phyloP scores from a whole-genome alignment of 805 yeast species.

The Isabelozyma pseudorhagii region DNA sequence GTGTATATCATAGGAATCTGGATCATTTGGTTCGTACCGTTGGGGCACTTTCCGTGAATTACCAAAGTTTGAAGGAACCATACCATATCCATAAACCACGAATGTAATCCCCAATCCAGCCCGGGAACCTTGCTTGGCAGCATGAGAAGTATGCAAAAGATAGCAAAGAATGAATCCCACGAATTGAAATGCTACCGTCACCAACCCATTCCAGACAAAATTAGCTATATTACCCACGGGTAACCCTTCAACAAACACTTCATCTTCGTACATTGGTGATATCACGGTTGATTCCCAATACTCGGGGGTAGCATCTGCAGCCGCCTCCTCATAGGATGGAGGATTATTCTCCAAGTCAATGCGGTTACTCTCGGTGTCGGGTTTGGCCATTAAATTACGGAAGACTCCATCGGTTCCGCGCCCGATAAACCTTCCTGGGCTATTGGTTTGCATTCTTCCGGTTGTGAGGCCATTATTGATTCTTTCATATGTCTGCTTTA shows the following conservation, averaged over 20 bases:
- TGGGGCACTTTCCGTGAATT: conserved; percentile 31
- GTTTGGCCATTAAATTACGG: conserved; percentile 87
- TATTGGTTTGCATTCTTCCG: conserved; percentile 40
- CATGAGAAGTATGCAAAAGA: conserved; percentile 91
- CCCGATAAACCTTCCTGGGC: conserved; percentile 44
- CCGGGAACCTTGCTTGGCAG: conserved; percentile 92
- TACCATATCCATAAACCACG: conserved; percentile 54
- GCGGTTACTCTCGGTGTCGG: conserved; percentile 47
- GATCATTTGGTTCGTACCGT: conserved; percentile 30
- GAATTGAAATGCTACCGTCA: conserved; percentile 88
- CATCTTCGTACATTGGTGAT: conserved; percentile 79
- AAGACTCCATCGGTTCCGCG: conserved; percentile 84
- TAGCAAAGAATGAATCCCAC: conserved; percentile 91
- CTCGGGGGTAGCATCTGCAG: conserved; percentile 91
- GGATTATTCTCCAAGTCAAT: conserved; percentile 52
- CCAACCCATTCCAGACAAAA: conserved; percentile 85
- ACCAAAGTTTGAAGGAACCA: conserved; percentile 40
- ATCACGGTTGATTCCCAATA: conserved; percentile 92
- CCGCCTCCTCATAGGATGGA: conserved; percentile 93
- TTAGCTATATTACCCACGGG: conserved; percentile 93
- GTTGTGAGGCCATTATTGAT: conserved; percentile 39
- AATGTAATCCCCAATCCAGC: conserved; percentile 88
- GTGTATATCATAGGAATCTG: conserved; percentile 30
- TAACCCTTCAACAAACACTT: conserved; percentile 88
- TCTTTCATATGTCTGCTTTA: conserved; percentile 41